phyloP scores from a whole-genome alignment of 495 filamentous ascomycete genomes.

The Aspergillus panamensis region DNA sequence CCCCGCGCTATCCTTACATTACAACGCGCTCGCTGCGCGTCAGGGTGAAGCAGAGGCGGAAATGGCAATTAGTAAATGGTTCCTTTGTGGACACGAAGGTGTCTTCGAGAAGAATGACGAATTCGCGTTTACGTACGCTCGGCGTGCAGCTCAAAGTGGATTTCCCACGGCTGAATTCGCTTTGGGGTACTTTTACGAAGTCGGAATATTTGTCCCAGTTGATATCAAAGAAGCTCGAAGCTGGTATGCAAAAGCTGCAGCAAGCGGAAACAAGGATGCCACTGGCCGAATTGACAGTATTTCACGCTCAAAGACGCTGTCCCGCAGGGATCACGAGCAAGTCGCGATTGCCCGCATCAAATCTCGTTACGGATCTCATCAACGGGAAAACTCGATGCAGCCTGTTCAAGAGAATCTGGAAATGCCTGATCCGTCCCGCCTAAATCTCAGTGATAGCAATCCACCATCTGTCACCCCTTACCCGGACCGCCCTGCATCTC shows the following conservation, averaged over 20 bases:
- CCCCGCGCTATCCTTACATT: constrained; percentile 86
- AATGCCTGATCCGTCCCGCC: constrained; percentile 66
- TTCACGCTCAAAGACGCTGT: constrained; percentile 78
- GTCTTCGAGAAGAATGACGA: constrained; percentile 94
- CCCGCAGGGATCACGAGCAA: constrained; percentile 87
- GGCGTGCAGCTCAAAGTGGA: constrained; percentile 73
- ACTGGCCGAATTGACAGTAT: constrained; percentile 77
- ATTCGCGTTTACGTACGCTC: constrained; percentile 85
- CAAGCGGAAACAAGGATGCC: constrained; percentile 91
- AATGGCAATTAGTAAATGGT: constrained; percentile 98
- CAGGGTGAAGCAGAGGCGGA: constrained; percentile 90
- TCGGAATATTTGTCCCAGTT: constrained; percentile 80
- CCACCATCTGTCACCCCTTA: constrained; percentile 40
- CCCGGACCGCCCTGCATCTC: constrained; percentile 37
- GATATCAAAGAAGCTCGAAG: constrained; percentile 77
- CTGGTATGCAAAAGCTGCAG: constrained; percentile 90
- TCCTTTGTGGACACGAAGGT: constrained; percentile 88
- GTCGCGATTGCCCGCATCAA: constrained; percentile 87
- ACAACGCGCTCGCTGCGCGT: constrained; percentile 87
- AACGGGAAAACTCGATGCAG: constrained; percentile 52
- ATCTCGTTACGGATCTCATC: constrained; percentile 84
- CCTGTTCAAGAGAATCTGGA: constrained; percentile 58
- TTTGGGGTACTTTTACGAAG: constrained; percentile 95
- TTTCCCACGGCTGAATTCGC: constrained; percentile 93
- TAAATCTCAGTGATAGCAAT: constrained; percentile 40